phyloP scores from a whole-genome alignment of 1,284 basidiomycete genomes.

The Puccinia brachypodii region DNA sequence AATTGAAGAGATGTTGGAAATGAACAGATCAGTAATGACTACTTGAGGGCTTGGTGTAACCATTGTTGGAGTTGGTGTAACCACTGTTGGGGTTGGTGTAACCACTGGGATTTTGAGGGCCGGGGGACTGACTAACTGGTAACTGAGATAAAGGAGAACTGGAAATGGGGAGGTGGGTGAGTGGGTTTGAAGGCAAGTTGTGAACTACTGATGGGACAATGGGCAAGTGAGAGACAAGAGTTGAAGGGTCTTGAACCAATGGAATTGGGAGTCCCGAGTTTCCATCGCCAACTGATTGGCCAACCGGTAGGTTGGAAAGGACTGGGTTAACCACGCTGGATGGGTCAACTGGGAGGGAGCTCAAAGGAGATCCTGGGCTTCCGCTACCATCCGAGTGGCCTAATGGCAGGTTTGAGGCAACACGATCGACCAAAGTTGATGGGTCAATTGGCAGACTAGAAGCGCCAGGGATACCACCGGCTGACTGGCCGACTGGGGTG shows the following conservation, averaged over 20 bases:
- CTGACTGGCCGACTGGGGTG: neutral
- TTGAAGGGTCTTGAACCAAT: neutral
- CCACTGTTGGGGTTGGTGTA: too few relatives aligned
- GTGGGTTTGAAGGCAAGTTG: too few relatives aligned
- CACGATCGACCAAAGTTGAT: neutral
- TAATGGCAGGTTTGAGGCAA: neutral
- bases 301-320: neutral
- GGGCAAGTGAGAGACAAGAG: neutral
- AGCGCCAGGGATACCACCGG: too few relatives aligned
- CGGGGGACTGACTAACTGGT: too few relatives aligned
- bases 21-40: too few relatives aligned
- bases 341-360: constrained; percentile 1
- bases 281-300: neutral
- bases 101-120: too few relatives aligned
- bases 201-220: too few relatives aligned
- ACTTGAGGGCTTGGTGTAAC: too few relatives aligned
- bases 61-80: too few relatives aligned
- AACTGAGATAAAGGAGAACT: too few relatives aligned
- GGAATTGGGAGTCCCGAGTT: neutral
- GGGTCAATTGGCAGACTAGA: neutral
- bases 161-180: too few relatives aligned
- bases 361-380: neutral
- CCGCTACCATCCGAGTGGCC: neutral
- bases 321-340: neutral
- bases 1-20: too few relatives aligned